Base-by-base conservation (phyloP, 768 basidiomycete species). In the Tricholoma sp. region DNA sequence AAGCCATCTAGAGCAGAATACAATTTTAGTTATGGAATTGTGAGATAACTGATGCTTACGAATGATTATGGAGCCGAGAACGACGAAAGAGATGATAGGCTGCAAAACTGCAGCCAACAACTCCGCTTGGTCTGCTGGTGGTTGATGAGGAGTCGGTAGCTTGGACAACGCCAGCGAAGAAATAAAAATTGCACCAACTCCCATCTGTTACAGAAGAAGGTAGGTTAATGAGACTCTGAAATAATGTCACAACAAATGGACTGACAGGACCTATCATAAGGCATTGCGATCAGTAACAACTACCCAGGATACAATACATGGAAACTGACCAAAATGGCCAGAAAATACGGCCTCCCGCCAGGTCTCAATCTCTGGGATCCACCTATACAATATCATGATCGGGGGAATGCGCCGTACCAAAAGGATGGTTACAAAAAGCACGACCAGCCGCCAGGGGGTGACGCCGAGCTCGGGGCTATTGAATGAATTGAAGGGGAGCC, bases 111-210 rank as follows among this genome's bases (percentile, higher is more conserved):
- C 79, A 0, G 86, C 82, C n/a, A 98, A 78, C 12, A 86, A 62
- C 61, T 96, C 91, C 46, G 84, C 76, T 64, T 91, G 86, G 39
- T 79, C 80, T 52, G 75, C 72, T 0, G 91, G 88, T 0, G 91
- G 88, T 54, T 73, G 67, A 1, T 74, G 69, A 1, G 88, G 83
- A 14, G 64, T 65, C 5, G 88, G 83, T 0, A 94, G 75, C 51
- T 79, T 81, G 29, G 79, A 79, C 10, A 84, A 69, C 4, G 92
- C 91, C 24, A 94, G 70, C 0, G 84, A 86, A 9, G 88, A 85
- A 55, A 98, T 87, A 69, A 98, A 99, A 46, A 98, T 77, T 5
- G 95, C 89, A 0, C 88, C 85, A 24, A 97, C 94, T 52, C 95
- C 95, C 90, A 97, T 94, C 78, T 93, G 71, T 9, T 60, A 56